Percentiles rank a stretch among this genome's conserved stretches.
These are phyloP conservation scores for Diaporthe sp. DNA, from an alignment of 2,329 filamentous ascomycete species.

Conservation along the genomic window DNA sequence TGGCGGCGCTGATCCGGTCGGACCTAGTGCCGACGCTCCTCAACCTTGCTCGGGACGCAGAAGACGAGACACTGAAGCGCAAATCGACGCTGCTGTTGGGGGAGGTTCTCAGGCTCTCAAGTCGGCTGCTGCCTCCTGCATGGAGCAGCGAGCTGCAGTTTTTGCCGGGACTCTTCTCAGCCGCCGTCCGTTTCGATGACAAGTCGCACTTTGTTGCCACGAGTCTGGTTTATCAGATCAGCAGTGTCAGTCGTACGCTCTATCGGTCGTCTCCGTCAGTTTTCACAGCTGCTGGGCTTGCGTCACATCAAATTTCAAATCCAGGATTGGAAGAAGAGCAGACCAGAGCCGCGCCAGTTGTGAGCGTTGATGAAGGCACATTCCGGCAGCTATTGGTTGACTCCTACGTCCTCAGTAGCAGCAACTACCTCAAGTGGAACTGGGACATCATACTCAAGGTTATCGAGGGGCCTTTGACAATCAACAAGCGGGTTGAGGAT, in stretches of 20 bases:
- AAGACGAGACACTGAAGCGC: slow-evolving; percentile 80
- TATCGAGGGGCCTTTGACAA: slow-evolving; percentile 92
- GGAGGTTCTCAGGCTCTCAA: slow-evolving; percentile 90
- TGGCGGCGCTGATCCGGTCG: slow-evolving; percentile 87
- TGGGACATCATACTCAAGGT: slow-evolving; percentile 94
- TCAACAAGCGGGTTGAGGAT: slow-evolving; percentile 92
- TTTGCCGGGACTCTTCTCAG: slow-evolving; percentile 86
- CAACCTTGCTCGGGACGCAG: slow-evolving; percentile 76
- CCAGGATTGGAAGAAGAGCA: slow-evolving; percentile 69
- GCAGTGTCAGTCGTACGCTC: slow-evolving; percentile 93
- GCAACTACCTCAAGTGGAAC: slow-evolving; percentile 96
- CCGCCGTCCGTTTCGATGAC: slow-evolving; percentile 79
- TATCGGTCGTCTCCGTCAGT: slow-evolving; percentile 79
- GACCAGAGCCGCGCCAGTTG: slow-evolving; percentile 62
- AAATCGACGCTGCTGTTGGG: slow-evolving; percentile 93
- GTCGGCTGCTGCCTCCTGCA: slow-evolving; percentile 83
- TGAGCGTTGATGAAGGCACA: slow-evolving; percentile 71
- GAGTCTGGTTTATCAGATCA: slow-evolving; percentile 96
- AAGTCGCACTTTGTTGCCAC: slow-evolving; percentile 85
- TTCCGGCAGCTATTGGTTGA: slow-evolving; percentile 79
- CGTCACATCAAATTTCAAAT: slow-evolving; percentile 62
- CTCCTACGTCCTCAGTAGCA: slow-evolving; percentile 87
- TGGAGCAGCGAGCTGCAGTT: slow-evolving; percentile 91
- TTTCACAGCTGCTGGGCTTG: slow-evolving; percentile 50
- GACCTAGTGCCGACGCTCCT: slow-evolving; percentile 77